These are phyloP conservation scores for Cucumis cinereus DNA, from an alignment of 306 rosid species.

Conservation along the genomic window DNA sequence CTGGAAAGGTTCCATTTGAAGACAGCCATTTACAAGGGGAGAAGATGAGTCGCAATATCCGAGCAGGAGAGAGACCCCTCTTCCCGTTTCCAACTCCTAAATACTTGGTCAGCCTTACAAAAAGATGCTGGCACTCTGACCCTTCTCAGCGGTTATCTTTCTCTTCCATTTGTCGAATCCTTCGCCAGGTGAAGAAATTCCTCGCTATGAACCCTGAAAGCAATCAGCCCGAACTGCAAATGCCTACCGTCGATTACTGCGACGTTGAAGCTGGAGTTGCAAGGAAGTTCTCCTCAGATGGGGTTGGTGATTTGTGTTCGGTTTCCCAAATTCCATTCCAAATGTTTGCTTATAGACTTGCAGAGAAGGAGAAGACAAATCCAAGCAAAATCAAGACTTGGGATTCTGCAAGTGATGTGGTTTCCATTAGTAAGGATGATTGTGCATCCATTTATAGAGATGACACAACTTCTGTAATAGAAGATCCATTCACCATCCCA, in stretches of 20 bases:
- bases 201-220: constrained; percentile 50
- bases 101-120: constrained; percentile 63
- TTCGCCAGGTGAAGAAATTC: constrained; percentile 66
- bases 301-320: constrained; percentile 9
- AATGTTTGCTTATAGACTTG: constrained; percentile 62
- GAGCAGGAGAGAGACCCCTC: constrained; percentile 86
- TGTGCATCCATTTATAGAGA: constrained; percentile 7
- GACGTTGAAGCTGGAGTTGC: constrained; percentile 52
- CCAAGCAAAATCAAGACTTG: constrained; percentile 14
- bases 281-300: constrained; percentile 27
- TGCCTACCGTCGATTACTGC: constrained; percentile 50
- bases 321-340: constrained; percentile 64
- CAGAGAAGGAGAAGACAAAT: constrained; percentile 49
- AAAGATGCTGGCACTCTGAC: constrained; percentile 78
- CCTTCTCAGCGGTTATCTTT: constrained; percentile 61
- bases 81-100: constrained; percentile 76
- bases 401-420: constrained; percentile 24
- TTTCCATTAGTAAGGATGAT: constrained; percentile 14
- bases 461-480: constrained; percentile 20
- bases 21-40: constrained; percentile 71
- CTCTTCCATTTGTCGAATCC: constrained; percentile 75
- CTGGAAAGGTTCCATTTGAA: constrained; percentile 84
- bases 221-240: constrained; percentile 29
- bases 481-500: constrained; percentile 22
- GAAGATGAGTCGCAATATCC: constrained; percentile 43